Conservation (phyloP, 805 yeast genomes). For the Pichia insulana region DNA sequence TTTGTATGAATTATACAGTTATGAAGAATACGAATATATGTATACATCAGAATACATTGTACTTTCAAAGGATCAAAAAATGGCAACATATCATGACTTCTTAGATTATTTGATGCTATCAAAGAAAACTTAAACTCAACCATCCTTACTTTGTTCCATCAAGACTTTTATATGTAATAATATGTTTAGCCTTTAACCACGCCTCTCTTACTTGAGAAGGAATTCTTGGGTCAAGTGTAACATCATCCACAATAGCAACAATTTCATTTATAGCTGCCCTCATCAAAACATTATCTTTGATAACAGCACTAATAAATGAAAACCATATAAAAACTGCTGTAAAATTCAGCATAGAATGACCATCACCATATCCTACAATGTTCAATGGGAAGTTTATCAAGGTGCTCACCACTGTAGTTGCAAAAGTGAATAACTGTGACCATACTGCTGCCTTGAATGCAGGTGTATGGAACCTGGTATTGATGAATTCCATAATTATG, state of each 20-base stretch:
- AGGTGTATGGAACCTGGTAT: conserved; percentile 47
- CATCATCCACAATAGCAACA: conserved; percentile 28
- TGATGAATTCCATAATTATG: conserved; percentile 32
- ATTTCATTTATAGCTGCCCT: conserved; percentile 28
- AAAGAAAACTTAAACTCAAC: no score
- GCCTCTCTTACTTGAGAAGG: conserved; percentile 37
- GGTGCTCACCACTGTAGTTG: conserved; percentile 28
- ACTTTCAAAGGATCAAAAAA: no score
- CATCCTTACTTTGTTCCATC: conserved; percentile 1
- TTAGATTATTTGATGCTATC: background rate
- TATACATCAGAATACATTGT: background rate
- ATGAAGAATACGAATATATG: background rate
- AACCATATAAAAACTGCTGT: conserved; percentile 44
- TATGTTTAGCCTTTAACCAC: conserved; percentile 40
- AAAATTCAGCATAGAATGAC: conserved; percentile 32
- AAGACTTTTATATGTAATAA: conserved; percentile 8
- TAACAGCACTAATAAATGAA: conserved; percentile 66
- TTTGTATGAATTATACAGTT: background rate
- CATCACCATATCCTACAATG: conserved; percentile 12
- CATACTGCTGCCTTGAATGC: conserved; percentile 53
- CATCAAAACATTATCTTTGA: conserved; percentile 65
- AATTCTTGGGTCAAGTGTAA: conserved; percentile 41
- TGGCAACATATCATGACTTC: no score
- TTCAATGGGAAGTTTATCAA: conserved; percentile 16
- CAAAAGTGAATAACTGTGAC: conserved; percentile 34